Evolutionary conservation across 176 grass and related monocot genomes (phyloP).

Genomic region (Ampelocalamus luodianensis): DNA sequence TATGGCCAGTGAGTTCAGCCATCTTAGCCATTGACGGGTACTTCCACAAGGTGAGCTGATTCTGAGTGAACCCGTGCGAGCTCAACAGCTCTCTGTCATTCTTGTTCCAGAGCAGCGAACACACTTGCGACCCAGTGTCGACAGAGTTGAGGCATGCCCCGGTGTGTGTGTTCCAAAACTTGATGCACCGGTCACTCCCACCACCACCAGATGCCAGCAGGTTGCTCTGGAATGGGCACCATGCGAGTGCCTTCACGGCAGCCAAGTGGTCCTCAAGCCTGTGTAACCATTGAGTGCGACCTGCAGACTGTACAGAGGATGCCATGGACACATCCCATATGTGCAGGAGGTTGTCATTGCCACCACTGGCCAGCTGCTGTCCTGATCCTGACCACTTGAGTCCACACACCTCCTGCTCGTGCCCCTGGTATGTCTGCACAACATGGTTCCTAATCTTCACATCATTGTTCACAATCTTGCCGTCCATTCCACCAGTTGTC

Average conservation of each 20-base stretch:
- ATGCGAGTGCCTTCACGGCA: constrained; percentile 34
- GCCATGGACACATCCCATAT: constrained; percentile 26
- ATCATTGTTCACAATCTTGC: constrained; percentile 51
- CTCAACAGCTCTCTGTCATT: constrained; percentile 28
- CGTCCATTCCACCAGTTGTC: constrained; percentile 63
- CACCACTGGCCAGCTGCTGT: neutral
- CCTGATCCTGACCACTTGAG: constrained; percentile 16
- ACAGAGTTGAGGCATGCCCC: constrained; percentile 40
- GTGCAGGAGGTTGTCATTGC: constrained; percentile 12
- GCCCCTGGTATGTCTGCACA: neutral
- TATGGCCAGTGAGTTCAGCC: constrained; percentile 13
- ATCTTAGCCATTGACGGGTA: neutral
- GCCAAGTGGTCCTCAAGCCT: constrained; percentile 23
- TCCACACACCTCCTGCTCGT: neutral
- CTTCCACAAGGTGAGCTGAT: constrained; percentile 21
- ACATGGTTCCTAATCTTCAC: constrained; percentile 7
- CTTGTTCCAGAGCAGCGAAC: constrained; percentile 38
- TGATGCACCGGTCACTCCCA: constrained; percentile 34
- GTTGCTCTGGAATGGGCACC: constrained; percentile 29
- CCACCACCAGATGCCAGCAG: constrained; percentile 30
- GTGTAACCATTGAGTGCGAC: constrained; percentile 30
- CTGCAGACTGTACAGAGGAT: neutral
- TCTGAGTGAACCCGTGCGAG: constrained; percentile 35
- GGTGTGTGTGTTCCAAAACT: constrained; percentile 48
- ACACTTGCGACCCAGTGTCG: constrained; percentile 15